Percentiles rank a stretch among this genome's conserved stretches.
These are phyloP conservation scores for Striga asiatica DNA, from an alignment of 257 asterid species.

Conservation along the genomic window DNA sequence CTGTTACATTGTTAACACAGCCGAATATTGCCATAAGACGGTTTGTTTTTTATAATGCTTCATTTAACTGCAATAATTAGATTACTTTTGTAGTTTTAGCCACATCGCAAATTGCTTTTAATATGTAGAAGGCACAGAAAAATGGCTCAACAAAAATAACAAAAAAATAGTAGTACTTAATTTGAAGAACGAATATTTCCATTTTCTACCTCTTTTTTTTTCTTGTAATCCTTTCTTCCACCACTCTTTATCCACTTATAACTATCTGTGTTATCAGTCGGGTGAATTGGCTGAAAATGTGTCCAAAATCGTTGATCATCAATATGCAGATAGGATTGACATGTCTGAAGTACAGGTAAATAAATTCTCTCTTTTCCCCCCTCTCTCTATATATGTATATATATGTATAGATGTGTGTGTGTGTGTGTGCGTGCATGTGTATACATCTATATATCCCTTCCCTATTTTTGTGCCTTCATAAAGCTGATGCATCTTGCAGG, in stretches of 20 bases:
- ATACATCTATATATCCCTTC: background rate
- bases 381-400: background rate
- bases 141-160: slow-evolving; percentile 6
- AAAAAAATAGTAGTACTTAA: too few relatives aligned
- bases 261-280: slow-evolving; percentile 36
- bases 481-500: slow-evolving; percentile 40
- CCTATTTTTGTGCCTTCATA: slow-evolving; percentile 1
- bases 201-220: background rate
- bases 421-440: too few relatives aligned
- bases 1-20: slow-evolving; percentile 94
- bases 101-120: slow-evolving; percentile 1
- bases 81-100: too few relatives aligned
- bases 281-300: slow-evolving; percentile 98
- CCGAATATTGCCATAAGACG: slow-evolving; percentile 98
- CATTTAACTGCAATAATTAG: background rate
- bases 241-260: slow-evolving; percentile 9
- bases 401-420: too few relatives aligned
- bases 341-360: slow-evolving; percentile 97
- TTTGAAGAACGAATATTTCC: background rate
- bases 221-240: background rate
- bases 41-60: slow-evolving; percentile 32
- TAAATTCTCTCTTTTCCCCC: background rate
- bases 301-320: slow-evolving; percentile 74
- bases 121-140: slow-evolving; percentile 7
- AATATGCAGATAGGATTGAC: slow-evolving; percentile 64